Evolutionary conservation across 2,329 filamentous ascomycete species (phyloP).

Genomic region (Simplicillium sp.): DNA sequence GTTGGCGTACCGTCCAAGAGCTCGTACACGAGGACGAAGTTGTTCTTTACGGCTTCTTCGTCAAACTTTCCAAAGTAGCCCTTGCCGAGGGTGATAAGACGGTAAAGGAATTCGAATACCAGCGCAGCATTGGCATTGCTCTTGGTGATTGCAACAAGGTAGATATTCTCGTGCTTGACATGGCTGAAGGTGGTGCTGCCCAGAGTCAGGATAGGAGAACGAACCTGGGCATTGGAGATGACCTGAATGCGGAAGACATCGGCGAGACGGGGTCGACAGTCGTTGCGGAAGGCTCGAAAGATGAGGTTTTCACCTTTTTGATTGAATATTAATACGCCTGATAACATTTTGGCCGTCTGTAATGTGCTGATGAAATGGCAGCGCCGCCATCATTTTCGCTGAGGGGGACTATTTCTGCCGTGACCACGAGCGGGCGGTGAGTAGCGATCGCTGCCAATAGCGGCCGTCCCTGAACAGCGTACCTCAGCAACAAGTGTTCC

Average conservation of each 20-base stretch:
- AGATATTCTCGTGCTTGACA: slow-evolving; percentile 99
- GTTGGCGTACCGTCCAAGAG: slow-evolving; percentile 67
- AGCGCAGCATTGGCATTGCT: slow-evolving; percentile 98
- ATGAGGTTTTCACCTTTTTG: slow-evolving; percentile 99
- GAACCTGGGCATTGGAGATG: slow-evolving; percentile 95
- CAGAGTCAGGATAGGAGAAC: slow-evolving; percentile 92
- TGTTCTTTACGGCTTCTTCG: slow-evolving; percentile 99
- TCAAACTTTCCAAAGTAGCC: slow-evolving; percentile 99
- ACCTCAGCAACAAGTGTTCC: too few relatives aligned
- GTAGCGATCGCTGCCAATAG: too few relatives aligned
- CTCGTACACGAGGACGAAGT: slow-evolving; percentile 98
- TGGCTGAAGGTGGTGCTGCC: slow-evolving; percentile 98
- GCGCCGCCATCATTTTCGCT: too few relatives aligned
- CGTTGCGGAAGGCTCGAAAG: slow-evolving; percentile 96
- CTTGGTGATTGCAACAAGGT: slow-evolving; percentile 93
- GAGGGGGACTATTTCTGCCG: background rate
- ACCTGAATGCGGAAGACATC: slow-evolving; percentile 99
- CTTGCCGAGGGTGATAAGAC: slow-evolving; percentile 79
- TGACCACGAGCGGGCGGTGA: background rate
- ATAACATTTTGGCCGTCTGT: slow-evolving; percentile 57
- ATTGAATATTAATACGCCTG: slow-evolving; percentile 95
- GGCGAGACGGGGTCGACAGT: slow-evolving; percentile 92
- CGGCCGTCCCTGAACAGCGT: too few relatives aligned
- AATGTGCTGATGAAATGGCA: too few relatives aligned
- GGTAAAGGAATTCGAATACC: slow-evolving; percentile 96